A percentile compares a stretch with the other conserved stretches of the same genome.
phyloP scores from a whole-genome alignment of 2,329 filamentous ascomycete genomes.

The Scedosporium dehoogii region DNA sequence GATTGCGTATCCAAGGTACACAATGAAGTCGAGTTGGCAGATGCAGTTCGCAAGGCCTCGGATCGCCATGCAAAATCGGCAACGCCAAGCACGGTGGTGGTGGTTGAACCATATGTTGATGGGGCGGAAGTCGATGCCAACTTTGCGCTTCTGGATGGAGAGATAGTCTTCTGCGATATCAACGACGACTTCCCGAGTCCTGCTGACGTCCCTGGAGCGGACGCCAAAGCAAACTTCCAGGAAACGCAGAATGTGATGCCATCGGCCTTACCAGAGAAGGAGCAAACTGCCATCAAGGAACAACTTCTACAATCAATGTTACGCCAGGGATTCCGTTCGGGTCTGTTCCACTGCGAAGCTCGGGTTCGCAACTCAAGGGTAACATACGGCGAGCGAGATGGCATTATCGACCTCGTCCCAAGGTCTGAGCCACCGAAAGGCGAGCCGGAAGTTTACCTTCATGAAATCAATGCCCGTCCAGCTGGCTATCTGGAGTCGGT shows the following conservation, averaged over 20 bases:
- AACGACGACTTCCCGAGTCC: slow-evolving; percentile 26
- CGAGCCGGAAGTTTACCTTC: slow-evolving; percentile 14
- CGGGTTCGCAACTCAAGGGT: slow-evolving; percentile 16
- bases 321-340: slow-evolving; percentile 16
- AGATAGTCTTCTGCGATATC: slow-evolving; percentile 29
- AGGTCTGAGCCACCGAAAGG: neutral
- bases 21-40: slow-evolving; percentile 16
- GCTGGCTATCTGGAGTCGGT: slow-evolving; percentile 17
- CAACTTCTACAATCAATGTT: slow-evolving; percentile 13
- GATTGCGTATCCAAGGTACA: slow-evolving; percentile 22
- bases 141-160: slow-evolving; percentile 25
- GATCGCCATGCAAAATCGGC: slow-evolving; percentile 12
- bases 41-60: slow-evolving; percentile 13
- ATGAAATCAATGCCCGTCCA: slow-evolving; percentile 20
- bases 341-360: slow-evolving; percentile 20
- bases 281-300: slow-evolving; percentile 13
- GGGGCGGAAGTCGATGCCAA: slow-evolving; percentile 33
- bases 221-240: slow-evolving; percentile 12
- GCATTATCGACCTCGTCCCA: slow-evolving; percentile 11
- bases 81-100: slow-evolving; percentile 15
- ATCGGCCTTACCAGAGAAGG: slow-evolving; percentile 13
- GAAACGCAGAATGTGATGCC: slow-evolving; percentile 17
- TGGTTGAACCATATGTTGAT: slow-evolving; percentile 28
- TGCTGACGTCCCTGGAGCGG: neutral
- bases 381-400: slow-evolving; percentile 13